A percentile compares a stretch with the other conserved stretches of the same genome.
phyloP scores from a whole-genome alignment of 768 basidiomycete genomes.

The Lactifluus piperatus region DNA sequence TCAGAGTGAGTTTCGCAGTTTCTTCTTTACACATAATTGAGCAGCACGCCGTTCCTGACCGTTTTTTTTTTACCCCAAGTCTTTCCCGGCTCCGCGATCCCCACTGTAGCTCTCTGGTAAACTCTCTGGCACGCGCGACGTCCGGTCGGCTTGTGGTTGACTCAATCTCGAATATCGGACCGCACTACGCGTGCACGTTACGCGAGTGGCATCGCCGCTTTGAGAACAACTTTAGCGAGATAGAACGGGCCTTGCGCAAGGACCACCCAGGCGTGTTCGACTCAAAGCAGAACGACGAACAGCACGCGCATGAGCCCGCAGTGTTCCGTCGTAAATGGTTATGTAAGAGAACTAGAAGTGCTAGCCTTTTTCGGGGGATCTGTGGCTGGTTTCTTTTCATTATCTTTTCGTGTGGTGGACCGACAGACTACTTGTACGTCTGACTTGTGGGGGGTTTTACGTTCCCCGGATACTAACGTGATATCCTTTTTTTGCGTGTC shows the following conservation, averaged over 20 bases:
- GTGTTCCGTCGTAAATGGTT: conserved; percentile 72
- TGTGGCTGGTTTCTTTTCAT: no score
- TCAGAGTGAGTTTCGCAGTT: background rate
- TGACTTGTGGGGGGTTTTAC: no score
- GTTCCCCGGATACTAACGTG: no score
- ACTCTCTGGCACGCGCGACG: conserved; percentile 5
- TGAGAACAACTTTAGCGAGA: conserved; percentile 43
- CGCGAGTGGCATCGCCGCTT: conserved; percentile 68
- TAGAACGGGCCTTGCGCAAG: conserved; percentile 37
- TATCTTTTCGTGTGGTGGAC: background rate
- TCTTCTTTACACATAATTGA: background rate
- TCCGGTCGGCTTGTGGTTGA: conserved; percentile 13
- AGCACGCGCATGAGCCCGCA: conserved; percentile 46
- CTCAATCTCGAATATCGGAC: conserved; percentile 22
- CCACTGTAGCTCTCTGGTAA: conserved; percentile 16
- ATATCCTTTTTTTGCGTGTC: no score
- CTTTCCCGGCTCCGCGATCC: conserved; percentile 16
- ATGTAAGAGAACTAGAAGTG: conserved; percentile 34
- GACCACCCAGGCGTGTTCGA: conserved; percentile 56
- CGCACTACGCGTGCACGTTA: conserved; percentile 72
- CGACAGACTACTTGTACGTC: conserved; percentile 3
- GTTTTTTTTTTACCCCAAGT: background rate
- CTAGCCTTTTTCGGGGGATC: no score
- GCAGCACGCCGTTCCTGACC: background rate
- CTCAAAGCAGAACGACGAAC: conserved; percentile 21